Percentiles rank a stretch among this genome's conserved stretches.
phyloP scores from a whole-genome alignment of 768 basidiomycete species.

The Tricholoma hemisulphureum region DNA sequence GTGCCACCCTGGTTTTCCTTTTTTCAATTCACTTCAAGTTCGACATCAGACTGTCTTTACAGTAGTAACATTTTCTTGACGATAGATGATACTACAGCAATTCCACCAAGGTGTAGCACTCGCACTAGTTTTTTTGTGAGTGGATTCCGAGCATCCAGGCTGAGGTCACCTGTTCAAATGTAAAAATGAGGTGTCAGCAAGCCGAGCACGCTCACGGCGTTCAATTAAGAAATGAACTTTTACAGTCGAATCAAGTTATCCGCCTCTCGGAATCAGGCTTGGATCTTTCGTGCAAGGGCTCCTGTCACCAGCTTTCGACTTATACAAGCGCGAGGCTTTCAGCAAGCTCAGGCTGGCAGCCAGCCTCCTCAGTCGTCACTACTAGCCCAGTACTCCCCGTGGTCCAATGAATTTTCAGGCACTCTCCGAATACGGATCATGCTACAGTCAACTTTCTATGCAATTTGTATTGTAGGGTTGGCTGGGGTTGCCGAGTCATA shows the following conservation, averaged over 20 bases:
- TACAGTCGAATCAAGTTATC: background rate
- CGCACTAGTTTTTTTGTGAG: too few relatives aligned
- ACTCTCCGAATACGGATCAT: slow-evolving; percentile 30
- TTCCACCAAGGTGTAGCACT: too few relatives aligned
- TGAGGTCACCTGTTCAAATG: too few relatives aligned
- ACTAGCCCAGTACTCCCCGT: slow-evolving; percentile 35
- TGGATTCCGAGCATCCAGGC: too few relatives aligned
- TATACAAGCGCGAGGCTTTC: background rate
- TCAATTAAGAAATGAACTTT: background rate
- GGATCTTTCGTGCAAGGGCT: background rate
- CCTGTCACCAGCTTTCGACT: background rate
- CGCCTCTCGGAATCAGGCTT: background rate
- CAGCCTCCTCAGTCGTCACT: background rate
- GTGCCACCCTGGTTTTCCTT: too few relatives aligned
- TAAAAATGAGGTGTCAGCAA: too few relatives aligned
- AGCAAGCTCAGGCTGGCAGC: too few relatives aligned
- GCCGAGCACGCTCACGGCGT: too few relatives aligned
- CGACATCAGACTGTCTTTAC: too few relatives aligned
- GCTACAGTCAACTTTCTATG: slow-evolving; percentile 38
- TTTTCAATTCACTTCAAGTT: too few relatives aligned
- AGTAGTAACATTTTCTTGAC: too few relatives aligned
- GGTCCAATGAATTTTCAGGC: slow-evolving; percentile 38
- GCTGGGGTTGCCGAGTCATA: slow-evolving; percentile 27
- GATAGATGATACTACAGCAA: too few relatives aligned
- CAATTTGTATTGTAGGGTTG: slow-evolving; percentile 32